Evolutionary conservation across 257 asterid species (phyloP), one percentile per base, ranked within the genome.

Genomic region (Penstemon davidsonii): DNA sequence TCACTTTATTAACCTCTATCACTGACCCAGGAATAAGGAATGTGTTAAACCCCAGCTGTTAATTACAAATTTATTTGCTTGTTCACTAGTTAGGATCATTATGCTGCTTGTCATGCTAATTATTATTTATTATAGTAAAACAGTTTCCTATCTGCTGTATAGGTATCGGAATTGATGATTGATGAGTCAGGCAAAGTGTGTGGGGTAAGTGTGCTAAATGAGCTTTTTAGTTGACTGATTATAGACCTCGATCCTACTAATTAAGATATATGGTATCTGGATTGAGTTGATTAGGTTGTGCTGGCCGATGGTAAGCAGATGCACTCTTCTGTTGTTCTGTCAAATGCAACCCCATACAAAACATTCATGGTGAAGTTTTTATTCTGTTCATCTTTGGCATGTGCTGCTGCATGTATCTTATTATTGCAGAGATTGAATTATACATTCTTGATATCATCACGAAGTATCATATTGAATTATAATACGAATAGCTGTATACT

Each of bases 271-370:
- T 46, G 55, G 66, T 54, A 64, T 15, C 42, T 67, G 76, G 73
- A 55, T 75, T 53, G 65, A 73, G 53, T 76, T 71, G 41, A 62
- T 62, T 76, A 93, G 98, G 97, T 93, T 78, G 58, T 83, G 81
- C 84, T 93, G 75, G 86, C 95, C 81, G 94, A 85, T 75, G 98
- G 95, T 64, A 90, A 83, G 44, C 43, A 60, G 82, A 79, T 93
- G 75, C 84, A 62, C 55, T 85, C 99, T 73, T 88, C 95, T 59
- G 86, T 83, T 78, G 95, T 93, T 56, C 84, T 93, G 73, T 93
- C 99, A 55, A 93, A 90, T 78, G 99, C 99, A 54, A 93, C 99
- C 41, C 97, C 99, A n/a, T 90, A 90, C 90, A 88, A 68, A 72
- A 93, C 99, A 75, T 93, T 93, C 75, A 71, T 69, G 97, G 98